phyloP scores from a whole-genome alignment of 768 basidiomycete species.

The Vishniacozyma victoriae region DNA sequence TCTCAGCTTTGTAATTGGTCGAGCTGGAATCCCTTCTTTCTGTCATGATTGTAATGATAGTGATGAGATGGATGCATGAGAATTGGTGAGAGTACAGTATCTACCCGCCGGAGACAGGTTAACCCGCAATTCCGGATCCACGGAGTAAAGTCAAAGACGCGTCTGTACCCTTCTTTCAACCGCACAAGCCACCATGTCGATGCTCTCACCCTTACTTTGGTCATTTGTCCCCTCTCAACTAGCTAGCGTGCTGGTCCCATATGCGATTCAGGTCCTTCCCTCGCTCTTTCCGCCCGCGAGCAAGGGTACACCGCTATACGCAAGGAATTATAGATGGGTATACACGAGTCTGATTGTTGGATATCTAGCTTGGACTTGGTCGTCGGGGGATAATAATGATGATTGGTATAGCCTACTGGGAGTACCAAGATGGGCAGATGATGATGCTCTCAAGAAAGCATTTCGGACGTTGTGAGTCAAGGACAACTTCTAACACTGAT shows the following conservation, averaged over 20 bases:
- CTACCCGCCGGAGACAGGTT: too few relatives aligned
- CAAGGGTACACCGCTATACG: conserved; percentile 12
- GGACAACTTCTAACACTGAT: neutral
- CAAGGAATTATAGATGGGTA: conserved; percentile 18
- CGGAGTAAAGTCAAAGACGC: too few relatives aligned
- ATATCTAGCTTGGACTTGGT: conserved; percentile 24
- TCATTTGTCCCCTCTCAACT: conserved; percentile 24
- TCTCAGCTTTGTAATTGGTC: conserved; percentile 2
- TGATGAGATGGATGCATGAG: neutral
- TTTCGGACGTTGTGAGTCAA: conserved; percentile 30
- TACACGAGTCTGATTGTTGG: conserved; percentile 17
- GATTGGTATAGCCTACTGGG: conserved; percentile 36
- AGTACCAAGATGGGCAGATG: conserved; percentile 19
- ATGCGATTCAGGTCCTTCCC: conserved; percentile 18
- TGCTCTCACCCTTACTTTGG: conserved; percentile 26
- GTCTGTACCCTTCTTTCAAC: too few relatives aligned
- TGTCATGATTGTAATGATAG: too few relatives aligned
- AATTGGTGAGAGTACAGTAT: neutral
- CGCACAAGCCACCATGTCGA: too few relatives aligned
- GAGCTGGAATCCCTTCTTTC: conserved; percentile 1
- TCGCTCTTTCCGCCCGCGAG: conserved; percentile 22
- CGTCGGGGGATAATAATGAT: too few relatives aligned
- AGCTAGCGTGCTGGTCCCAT: conserved; percentile 17
- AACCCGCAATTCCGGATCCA: too few relatives aligned
- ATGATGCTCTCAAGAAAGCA: conserved; percentile 29